These are phyloP conservation scores for Boletus rufocinnamomeus DNA, from an alignment of 768 basidiomycete genomes.

Conservation along the genomic window DNA sequence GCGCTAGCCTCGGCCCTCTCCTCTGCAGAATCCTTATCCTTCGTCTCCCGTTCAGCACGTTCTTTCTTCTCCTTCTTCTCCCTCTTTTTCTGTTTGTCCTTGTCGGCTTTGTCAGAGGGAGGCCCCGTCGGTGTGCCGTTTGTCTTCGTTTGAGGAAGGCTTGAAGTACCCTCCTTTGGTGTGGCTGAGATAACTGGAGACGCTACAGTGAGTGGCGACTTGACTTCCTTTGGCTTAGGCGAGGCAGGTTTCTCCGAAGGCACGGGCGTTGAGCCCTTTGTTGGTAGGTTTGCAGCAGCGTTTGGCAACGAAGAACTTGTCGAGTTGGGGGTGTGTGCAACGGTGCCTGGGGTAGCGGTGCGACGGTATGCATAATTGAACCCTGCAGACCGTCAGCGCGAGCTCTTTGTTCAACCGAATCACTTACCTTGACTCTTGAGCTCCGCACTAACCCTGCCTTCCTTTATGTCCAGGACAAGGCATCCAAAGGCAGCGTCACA, in stretches of 20 bases:
- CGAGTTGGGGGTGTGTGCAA: conserved; percentile 60
- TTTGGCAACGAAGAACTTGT: conserved; percentile 51
- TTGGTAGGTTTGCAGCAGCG: conserved; percentile 37
- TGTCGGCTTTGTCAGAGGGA: conserved; percentile 52
- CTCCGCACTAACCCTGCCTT: conserved; percentile 90
- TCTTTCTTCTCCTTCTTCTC: conserved; percentile 65
- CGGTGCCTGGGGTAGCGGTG: conserved; percentile 54
- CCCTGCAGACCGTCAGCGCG: conserved; percentile 46
- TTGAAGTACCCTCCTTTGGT: conserved; percentile 40
- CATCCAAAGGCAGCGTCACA: conserved; percentile 95
- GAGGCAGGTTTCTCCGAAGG: conserved; percentile 40
- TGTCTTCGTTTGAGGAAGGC: conserved; percentile 34
- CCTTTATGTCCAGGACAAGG: conserved; percentile 85
- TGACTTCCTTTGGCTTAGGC: conserved; percentile 35
- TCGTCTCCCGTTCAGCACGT: conserved; percentile 44
- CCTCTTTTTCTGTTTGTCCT: conserved; percentile 58
- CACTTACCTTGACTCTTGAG: conserved; percentile 84
- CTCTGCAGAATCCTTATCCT: conserved; percentile 40
- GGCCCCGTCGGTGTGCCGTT: conserved; percentile 35
- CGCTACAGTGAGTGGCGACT: conserved; percentile 36
- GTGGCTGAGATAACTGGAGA: conserved; percentile 36
- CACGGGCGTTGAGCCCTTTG: conserved; percentile 36
- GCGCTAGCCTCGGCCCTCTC: conserved; percentile 34
- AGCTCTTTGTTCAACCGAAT: neutral
- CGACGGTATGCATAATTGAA: conserved; percentile 96